A percentile compares a stretch with the other conserved stretches of the same genome.
phyloP scores from a whole-genome alignment of 2,329 filamentous ascomycete species.

The Botrytis hyacinthi region DNA sequence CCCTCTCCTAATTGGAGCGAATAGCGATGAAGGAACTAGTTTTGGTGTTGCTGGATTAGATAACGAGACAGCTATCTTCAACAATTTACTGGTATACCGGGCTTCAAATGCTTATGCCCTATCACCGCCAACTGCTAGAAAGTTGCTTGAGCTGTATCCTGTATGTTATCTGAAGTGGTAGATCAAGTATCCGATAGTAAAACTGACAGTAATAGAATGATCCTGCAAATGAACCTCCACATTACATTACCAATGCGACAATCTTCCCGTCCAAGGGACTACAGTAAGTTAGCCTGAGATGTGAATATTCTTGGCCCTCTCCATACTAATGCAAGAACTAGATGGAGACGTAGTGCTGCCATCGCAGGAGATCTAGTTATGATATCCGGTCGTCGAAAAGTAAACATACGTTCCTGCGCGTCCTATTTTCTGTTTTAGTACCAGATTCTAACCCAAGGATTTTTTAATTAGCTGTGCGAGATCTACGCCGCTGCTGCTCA shows the following conservation, averaged over 20 bases:
- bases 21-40: conserved; percentile 48
- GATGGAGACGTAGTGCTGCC: conserved; percentile 46
- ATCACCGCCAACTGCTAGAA: conserved; percentile 45
- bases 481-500: conserved; percentile 40
- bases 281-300: conserved; percentile 28
- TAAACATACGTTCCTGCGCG: background rate
- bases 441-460: background rate
- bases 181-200: background rate
- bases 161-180: background rate
- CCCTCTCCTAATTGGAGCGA: conserved; percentile 49
- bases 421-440: background rate
- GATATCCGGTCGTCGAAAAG: conserved; percentile 45
- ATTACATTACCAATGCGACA: conserved; percentile 40
- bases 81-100: conserved; percentile 44
- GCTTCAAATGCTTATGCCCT: conserved; percentile 43
- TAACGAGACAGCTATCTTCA: conserved; percentile 46
- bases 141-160: conserved; percentile 48
- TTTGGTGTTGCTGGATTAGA: conserved; percentile 44
- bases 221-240: conserved; percentile 48
- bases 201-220: conserved; percentile 38
- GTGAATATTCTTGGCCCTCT: no score
- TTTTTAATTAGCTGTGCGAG: conserved; percentile 41
- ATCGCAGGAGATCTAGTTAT: conserved; percentile 51
- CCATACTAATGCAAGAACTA: background rate
- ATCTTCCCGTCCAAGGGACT: conserved; percentile 40